Evolutionary conservation across 2,329 filamentous ascomycete species (phyloP).

Genomic region (Pseudocercospora fijiensis): DNA sequence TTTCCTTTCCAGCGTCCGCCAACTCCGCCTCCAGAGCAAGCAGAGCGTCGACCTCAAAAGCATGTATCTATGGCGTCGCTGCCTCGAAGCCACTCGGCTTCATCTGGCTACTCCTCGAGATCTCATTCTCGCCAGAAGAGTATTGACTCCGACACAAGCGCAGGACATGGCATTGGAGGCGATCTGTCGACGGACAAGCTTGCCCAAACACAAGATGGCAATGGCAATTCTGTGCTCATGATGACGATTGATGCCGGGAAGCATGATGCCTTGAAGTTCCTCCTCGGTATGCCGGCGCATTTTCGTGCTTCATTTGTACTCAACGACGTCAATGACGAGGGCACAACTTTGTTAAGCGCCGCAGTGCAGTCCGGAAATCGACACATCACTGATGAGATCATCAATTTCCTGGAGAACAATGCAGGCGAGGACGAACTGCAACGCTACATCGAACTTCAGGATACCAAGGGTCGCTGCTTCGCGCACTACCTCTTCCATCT

Average conservation of each 20-base stretch:
- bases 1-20: conserved; percentile 79
- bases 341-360: conserved; percentile 83
- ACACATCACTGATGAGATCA: conserved; percentile 70
- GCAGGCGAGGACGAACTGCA: conserved; percentile 57
- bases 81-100: conserved; percentile 75
- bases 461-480: conserved; percentile 80
- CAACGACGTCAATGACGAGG: conserved; percentile 83
- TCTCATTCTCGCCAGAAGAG: conserved; percentile 78
- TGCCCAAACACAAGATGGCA: conserved; percentile 65
- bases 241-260: conserved; percentile 61
- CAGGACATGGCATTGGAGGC: conserved; percentile 63
- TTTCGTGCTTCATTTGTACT: conserved; percentile 71
- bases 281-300: conserved; percentile 73
- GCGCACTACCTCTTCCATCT: conserved; percentile 97
- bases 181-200: conserved; percentile 81
- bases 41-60: conserved; percentile 63
- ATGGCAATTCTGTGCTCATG: conserved; percentile 76
- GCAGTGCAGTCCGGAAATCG: conserved; percentile 81
- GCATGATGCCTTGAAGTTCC: conserved; percentile 70
- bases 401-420: conserved; percentile 65
- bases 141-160: conserved; percentile 67
- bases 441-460: conserved; percentile 71
- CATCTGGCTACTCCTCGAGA: conserved; percentile 69
- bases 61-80: conserved; percentile 79
- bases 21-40: conserved; percentile 47